Evolutionary conservation across 495 filamentous ascomycete genomes (phyloP).

Genomic region (Gamarada debralockiae): DNA sequence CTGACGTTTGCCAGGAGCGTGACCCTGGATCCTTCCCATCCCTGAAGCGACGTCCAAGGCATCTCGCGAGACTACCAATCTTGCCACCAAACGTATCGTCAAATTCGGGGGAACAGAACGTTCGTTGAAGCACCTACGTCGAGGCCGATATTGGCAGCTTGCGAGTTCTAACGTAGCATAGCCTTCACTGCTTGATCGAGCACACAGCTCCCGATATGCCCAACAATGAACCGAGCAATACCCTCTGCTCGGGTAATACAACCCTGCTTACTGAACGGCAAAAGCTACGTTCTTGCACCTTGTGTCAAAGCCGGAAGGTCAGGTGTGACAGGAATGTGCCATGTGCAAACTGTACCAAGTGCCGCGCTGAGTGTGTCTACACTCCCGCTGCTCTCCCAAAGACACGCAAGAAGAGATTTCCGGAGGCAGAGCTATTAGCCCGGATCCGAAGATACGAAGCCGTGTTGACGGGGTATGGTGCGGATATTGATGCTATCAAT

Average conservation of each 20-base stretch:
- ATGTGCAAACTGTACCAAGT: slow-evolving; percentile 46
- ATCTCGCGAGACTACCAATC: too few relatives aligned
- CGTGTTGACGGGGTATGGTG: slow-evolving; percentile 21
- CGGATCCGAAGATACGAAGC: slow-evolving; percentile 33
- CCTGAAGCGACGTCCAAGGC: too few relatives aligned
- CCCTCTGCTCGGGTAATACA: background rate
- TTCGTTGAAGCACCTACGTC: too few relatives aligned
- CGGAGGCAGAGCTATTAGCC: slow-evolving; percentile 29
- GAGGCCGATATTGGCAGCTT: too few relatives aligned
- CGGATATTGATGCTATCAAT: slow-evolving; percentile 11
- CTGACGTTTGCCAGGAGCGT: too few relatives aligned
- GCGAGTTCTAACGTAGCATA: too few relatives aligned
- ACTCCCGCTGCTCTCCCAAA: slow-evolving; percentile 34
- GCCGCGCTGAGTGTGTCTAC: slow-evolving; percentile 38
- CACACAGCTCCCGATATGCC: too few relatives aligned
- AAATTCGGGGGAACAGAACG: too few relatives aligned
- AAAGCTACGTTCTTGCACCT: slow-evolving; percentile 23
- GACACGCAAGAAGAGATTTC: slow-evolving; percentile 37
- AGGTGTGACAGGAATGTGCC: slow-evolving; percentile 50
- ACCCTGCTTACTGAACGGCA: background rate
- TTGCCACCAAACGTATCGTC: too few relatives aligned
- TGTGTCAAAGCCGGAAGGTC: slow-evolving; percentile 66
- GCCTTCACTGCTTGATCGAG: too few relatives aligned
- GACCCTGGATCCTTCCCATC: too few relatives aligned
- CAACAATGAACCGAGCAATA: too few relatives aligned